phyloP scores from a whole-genome alignment of 2,329 filamentous ascomycete species.

The Fusarium dlaminii region DNA sequence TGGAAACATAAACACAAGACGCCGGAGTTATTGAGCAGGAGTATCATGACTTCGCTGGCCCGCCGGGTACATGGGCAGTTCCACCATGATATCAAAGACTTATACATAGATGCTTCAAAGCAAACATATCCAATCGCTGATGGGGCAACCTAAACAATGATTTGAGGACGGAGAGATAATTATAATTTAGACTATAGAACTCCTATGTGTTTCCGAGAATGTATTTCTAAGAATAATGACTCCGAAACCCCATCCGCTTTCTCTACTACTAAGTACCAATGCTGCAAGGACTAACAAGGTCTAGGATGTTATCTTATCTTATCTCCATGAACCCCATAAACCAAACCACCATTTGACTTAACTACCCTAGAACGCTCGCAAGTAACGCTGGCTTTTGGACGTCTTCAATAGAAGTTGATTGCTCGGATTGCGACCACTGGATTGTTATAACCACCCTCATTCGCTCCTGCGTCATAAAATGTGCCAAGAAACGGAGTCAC shows the following conservation, averaged over 20 bases:
- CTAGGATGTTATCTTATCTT: not conserved
- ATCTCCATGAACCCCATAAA: not conserved
- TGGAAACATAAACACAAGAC: slow-evolving; percentile 15
- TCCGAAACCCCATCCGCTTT: no score
- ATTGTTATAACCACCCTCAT: no score
- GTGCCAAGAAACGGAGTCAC: accelerated
- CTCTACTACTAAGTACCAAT: not conserved
- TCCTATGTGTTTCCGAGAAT: accelerated
- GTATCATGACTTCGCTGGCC: slow-evolving; percentile 12
- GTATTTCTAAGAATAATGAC: accelerated
- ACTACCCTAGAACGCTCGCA: not conserved
- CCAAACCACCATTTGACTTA: not conserved
- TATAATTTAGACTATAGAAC: not conserved
- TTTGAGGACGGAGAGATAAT: no score
- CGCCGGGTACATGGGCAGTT: slow-evolving; percentile 16
- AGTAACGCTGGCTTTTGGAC: no score
- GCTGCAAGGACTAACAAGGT: accelerated
- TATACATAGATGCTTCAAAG: not conserved
- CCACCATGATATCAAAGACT: not conserved
- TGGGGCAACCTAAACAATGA: not conserved
- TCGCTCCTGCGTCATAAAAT: no score
- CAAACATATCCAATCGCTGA: not conserved
- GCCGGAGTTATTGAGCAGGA: slow-evolving; percentile 11
- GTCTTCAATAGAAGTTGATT: not conserved
- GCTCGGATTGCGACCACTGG: no score